A percentile compares a stretch with the other conserved stretches of the same genome.
Evolutionary conservation across 1,139 yeast species (phyloP).

Genomic region (Yamadazyma kanchanaburiensis): DNA sequence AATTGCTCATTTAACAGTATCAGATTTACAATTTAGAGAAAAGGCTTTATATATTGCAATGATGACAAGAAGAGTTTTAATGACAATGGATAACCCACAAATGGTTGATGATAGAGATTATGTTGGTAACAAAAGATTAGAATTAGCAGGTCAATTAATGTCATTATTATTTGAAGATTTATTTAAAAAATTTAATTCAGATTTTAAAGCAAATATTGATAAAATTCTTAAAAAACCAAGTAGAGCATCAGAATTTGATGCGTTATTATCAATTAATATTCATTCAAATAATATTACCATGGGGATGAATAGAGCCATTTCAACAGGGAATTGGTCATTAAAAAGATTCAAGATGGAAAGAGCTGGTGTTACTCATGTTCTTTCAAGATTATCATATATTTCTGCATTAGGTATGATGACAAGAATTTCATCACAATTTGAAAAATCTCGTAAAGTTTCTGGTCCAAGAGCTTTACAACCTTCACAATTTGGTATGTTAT

Average conservation of each 20-base stretch:
- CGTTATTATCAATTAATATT: constrained; percentile 79
- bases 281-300: constrained; percentile 91
- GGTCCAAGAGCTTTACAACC: constrained; percentile 99
- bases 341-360: constrained; percentile 99
- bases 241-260: constrained; percentile 93
- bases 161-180: constrained; percentile 92
- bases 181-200: constrained; percentile 91
- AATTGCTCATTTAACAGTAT: constrained; percentile 89
- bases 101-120: constrained; percentile 98
- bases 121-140: constrained; percentile 96
- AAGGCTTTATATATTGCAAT: constrained; percentile 92
- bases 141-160: constrained; percentile 96
- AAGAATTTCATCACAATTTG: constrained; percentile 96
- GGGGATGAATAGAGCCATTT: constrained; percentile 93
- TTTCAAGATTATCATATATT: constrained; percentile 85
- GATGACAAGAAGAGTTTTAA: constrained; percentile 93
- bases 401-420: constrained; percentile 99
- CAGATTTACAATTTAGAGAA: constrained; percentile 84
- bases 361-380: constrained; percentile 97
- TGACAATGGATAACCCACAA: constrained; percentile 93
- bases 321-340: constrained; percentile 98
- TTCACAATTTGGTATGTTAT: constrained; percentile 97
- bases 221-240: constrained; percentile 91
- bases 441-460: constrained; percentile 93
- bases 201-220: constrained; percentile 91